phyloP scores from a whole-genome alignment of 805 yeast genomes.

The Pichia gijzeniarum region DNA sequence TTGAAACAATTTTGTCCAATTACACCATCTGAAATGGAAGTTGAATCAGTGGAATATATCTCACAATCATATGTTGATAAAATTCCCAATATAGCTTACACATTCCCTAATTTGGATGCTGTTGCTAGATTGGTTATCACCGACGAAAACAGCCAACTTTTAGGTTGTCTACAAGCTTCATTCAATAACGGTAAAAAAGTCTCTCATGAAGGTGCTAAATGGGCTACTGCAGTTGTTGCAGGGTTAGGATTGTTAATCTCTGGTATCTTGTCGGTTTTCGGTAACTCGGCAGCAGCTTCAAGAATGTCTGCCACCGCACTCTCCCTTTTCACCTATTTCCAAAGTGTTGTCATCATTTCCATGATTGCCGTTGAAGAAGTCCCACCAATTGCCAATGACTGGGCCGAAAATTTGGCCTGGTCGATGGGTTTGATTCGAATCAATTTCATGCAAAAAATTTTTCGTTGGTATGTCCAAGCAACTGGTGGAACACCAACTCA shows the following conservation, averaged over 20 bases:
- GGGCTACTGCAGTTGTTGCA: slow-evolving; percentile 91
- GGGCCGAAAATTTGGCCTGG: slow-evolving; percentile 93
- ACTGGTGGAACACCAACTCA: slow-evolving; percentile 85
- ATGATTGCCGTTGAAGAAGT: slow-evolving; percentile 82
- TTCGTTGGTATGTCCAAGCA: slow-evolving; percentile 78
- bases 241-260: slow-evolving; percentile 82
- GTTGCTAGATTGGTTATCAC: slow-evolving; percentile 50
- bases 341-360: slow-evolving; percentile 73
- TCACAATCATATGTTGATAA: slow-evolving; percentile 40
- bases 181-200: slow-evolving; percentile 78
- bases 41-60: slow-evolving; percentile 63
- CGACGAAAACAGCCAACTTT: slow-evolving; percentile 31
- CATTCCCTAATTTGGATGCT: slow-evolving; percentile 84
- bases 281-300: slow-evolving; percentile 84
- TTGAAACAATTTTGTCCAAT: slow-evolving; percentile 92
- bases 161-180: slow-evolving; percentile 73
- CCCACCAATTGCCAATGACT: slow-evolving; percentile 88
- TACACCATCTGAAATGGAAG: slow-evolving; percentile 72
- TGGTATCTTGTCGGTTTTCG: slow-evolving; percentile 77
- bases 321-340: slow-evolving; percentile 81
- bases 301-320: slow-evolving; percentile 83
- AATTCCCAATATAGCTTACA: slow-evolving; percentile 81
- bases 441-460: slow-evolving; percentile 74
- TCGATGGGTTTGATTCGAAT: slow-evolving; percentile 85
- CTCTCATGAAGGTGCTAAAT: slow-evolving; percentile 71